Evolutionary conservation across 2,329 filamentous ascomycete genomes (phyloP).

Genomic region (Diplodia sapinea): DNA sequence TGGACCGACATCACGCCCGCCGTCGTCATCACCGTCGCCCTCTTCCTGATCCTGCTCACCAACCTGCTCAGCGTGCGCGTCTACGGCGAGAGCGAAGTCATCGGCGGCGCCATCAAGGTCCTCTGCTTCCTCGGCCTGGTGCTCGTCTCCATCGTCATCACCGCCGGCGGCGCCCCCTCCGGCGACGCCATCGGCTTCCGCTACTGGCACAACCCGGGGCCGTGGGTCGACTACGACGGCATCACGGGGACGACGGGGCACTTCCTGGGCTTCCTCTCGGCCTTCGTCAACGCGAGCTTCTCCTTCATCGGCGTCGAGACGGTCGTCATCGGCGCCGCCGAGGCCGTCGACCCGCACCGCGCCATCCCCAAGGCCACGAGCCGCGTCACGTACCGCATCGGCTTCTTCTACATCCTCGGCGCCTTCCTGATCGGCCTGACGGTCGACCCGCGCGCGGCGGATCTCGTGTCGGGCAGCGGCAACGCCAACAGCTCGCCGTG

Average conservation of each 20-base stretch:
- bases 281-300: conserved; percentile 58
- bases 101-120: conserved; percentile 52
- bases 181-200: conserved; percentile 66
- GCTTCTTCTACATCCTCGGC: conserved; percentile 54
- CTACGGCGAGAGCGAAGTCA: conserved; percentile 54
- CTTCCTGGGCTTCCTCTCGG: conserved; percentile 63
- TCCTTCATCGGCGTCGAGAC: conserved; percentile 69
- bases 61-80: conserved; percentile 20
- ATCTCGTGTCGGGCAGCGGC: conserved; percentile 50
- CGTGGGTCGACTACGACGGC: conserved; percentile 66
- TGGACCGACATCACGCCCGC: conserved; percentile 62
- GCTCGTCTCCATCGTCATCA: conserved; percentile 40
- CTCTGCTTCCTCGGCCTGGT: conserved; percentile 55
- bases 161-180: conserved; percentile 56
- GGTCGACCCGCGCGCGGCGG: conserved; percentile 57
- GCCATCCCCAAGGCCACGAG: conserved; percentile 62
- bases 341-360: conserved; percentile 50
- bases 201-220: conserved; percentile 63
- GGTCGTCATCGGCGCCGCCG: conserved; percentile 56
- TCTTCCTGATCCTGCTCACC: conserved; percentile 20
- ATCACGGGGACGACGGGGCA: conserved; percentile 58
- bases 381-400: conserved; percentile 78
- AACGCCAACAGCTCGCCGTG: conserved; percentile 63
- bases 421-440: conserved; percentile 64
- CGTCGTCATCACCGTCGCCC: conserved; percentile 30